Conservation (phyloP, 148 eudicot species). For the Arbutus unedo region DNA sequence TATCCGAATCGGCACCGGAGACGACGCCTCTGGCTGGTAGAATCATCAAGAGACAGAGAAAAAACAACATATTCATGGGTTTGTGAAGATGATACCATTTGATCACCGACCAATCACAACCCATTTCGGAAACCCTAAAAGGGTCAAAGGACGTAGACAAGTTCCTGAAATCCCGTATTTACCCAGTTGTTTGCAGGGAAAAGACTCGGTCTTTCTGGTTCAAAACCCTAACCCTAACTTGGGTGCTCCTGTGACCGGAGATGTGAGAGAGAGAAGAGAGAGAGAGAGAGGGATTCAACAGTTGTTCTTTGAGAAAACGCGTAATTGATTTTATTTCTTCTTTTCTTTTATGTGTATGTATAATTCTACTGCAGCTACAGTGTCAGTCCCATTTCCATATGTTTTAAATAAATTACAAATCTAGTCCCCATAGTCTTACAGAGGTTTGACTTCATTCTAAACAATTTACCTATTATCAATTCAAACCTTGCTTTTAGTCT, state of each 20-base stretch:
- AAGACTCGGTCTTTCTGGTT: neutral
- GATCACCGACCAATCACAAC: conserved; percentile 24
- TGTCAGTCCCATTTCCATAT: neutral
- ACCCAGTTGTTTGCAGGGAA: neutral
- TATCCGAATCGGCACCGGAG: conserved; percentile 38
- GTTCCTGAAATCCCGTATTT: neutral
- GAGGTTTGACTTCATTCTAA: neutral
- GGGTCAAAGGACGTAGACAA: conserved; percentile 28
- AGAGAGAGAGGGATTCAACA: conserved; percentile 15
- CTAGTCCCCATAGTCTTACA: neutral
- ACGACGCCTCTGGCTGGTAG: conserved; percentile 7
- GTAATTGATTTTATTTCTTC: conserved; percentile 20
- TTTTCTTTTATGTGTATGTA: neutral
- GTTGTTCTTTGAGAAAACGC: conserved; percentile 37
- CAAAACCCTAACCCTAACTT: conserved; percentile 30
- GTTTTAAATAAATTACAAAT: neutral
- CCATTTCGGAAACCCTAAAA: conserved; percentile 44
- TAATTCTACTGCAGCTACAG: neutral
- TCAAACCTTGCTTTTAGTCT: no score
- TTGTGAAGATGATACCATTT: conserved; percentile 27
- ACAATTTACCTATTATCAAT: no score
- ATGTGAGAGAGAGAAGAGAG: conserved; percentile 17
- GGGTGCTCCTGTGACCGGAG: conserved; percentile 12
- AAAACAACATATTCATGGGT: conserved; percentile 26
- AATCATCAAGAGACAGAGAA: conserved; percentile 27